Conservation (phyloP, 768 basidiomycete genomes). For the Pulveroboletus ravenelii region DNA sequence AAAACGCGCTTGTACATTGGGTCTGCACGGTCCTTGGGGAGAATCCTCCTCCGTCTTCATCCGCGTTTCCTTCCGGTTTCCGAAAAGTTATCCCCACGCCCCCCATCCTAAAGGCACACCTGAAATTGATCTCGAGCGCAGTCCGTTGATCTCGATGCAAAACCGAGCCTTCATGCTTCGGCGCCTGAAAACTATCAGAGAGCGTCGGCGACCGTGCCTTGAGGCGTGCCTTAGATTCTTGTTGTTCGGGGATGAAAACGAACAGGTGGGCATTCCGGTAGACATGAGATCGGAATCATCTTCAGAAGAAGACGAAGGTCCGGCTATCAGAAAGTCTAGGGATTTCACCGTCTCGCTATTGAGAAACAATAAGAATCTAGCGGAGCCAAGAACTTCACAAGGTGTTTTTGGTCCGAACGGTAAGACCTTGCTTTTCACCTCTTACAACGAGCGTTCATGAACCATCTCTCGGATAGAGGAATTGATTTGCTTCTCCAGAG, state of each 20-base stretch:
- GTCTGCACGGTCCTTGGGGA: slow-evolving; percentile 90
- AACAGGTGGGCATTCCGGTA: slow-evolving; percentile 35
- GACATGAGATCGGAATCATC: slow-evolving; percentile 57
- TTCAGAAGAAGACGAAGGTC: slow-evolving; percentile 61
- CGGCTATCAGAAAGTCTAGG: slow-evolving; percentile 36
- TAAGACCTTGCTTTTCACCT: slow-evolving; percentile 27
- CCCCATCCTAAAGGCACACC: slow-evolving; percentile 62
- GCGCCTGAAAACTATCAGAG: slow-evolving; percentile 66
- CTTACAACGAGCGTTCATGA: slow-evolving; percentile 1
- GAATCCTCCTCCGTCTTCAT: slow-evolving; percentile 79
- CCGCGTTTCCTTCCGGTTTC: slow-evolving; percentile 86
- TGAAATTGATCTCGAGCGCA: slow-evolving; percentile 77
- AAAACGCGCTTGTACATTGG: slow-evolving; percentile 77
- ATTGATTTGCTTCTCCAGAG: slow-evolving; percentile 81
- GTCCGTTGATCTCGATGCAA: slow-evolving; percentile 71
- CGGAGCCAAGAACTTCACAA: slow-evolving; percentile 82
- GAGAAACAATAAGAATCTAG: slow-evolving; percentile 69
- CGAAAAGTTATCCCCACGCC: slow-evolving; percentile 70
- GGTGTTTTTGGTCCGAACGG: slow-evolving; percentile 89
- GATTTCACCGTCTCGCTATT: slow-evolving; percentile 52
- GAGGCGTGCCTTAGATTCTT: slow-evolving; percentile 82
- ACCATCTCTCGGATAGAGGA: slow-evolving; percentile 51
- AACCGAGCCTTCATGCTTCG: slow-evolving; percentile 76
- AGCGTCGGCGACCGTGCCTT: slow-evolving; percentile 74
- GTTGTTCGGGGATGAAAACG: slow-evolving; percentile 62